Base-by-base conservation (phyloP, 768 basidiomycete genomes). In the Boletus subcaerulescens region DNA sequence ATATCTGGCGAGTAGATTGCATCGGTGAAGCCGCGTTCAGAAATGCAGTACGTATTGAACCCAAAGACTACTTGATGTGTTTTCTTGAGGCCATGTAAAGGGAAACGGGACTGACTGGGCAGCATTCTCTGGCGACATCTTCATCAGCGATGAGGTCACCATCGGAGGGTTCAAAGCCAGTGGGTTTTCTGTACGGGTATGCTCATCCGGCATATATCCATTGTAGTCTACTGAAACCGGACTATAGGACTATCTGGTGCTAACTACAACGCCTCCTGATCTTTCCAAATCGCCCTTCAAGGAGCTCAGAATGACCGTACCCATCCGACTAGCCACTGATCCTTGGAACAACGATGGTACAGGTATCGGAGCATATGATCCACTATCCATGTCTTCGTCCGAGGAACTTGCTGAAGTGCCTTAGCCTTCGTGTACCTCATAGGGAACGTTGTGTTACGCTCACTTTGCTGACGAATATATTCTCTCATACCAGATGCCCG, bases 1-100 rank as follows among this genome's bases (percentile, higher is more conserved):
- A 88, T 58, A 89, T 89, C 22, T 89, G 86, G 86, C 74, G 80
- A 52, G 77, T 82, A 2, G 84, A 84, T 57, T 75, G 71, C 52
- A 82, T 88, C 36, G 87, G 87, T 9, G 81, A 83, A 61, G 87
- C 79, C n/a, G 68, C 65, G 12, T 87, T 90, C 61, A 77, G 66
- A 56, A 80, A 79, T 62, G 72, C 74, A 55, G 86, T 87, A 55
- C 31, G 83, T 74, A 20, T 31, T 38, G 43, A 29, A 47, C 35
- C 24, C 4, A 18, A 10, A 7, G 22, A 22, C 38, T 35, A n/a
- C 41, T 31, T 43, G 29, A 18, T 20, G 14, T 12, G 44, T 18
- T 38, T 24, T 45, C 50, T 54, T 56, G 47, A 66, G 46, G 41
- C 32, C 39, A 14, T 20, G 22, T 48, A 13, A 66, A 88, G 85